phyloP scores from a whole-genome alignment of 345 rosid genomes.

The Populus deltoides region DNA sequence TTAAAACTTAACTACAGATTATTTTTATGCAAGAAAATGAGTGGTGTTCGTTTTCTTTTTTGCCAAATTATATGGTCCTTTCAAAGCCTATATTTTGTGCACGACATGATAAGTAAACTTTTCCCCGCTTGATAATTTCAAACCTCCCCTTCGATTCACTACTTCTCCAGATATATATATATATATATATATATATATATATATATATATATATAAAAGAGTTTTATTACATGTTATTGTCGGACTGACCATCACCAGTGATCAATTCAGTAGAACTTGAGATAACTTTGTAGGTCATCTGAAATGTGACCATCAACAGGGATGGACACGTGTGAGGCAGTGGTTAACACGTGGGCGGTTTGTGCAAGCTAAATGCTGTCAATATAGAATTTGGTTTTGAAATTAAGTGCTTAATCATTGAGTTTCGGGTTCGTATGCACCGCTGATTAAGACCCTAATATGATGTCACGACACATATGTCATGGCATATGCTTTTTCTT shows the following conservation, averaged over 20 bases:
- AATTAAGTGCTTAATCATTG: constrained; percentile 11
- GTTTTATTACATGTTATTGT: neutral
- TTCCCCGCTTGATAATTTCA: neutral
- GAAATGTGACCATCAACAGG: neutral
- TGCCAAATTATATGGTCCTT: neutral
- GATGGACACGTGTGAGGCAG: neutral
- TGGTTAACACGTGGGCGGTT: constrained; percentile 6
- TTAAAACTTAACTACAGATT: neutral
- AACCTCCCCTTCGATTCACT: neutral
- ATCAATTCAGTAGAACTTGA: neutral
- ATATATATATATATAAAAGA: too few species aligned
- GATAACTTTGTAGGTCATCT: neutral
- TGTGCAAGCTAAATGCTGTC: neutral
- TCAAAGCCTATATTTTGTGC: too few species aligned
- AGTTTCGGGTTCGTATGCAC: neutral
- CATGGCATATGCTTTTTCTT: neutral
- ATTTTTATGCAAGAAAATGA: neutral
- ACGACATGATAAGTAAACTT: neutral
- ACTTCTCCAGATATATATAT: neutral
- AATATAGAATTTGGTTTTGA: neutral
- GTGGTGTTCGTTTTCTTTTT: too few species aligned
- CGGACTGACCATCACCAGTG: neutral
- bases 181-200: too few species aligned
- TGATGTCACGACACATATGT: constrained; percentile 7
- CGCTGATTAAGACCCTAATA: neutral